Evolutionary conservation across 495 filamentous ascomycete genomes (phyloP), one percentile per base, ranked within the genome.

Genomic region (Talaromyces nanjingensis): DNA sequence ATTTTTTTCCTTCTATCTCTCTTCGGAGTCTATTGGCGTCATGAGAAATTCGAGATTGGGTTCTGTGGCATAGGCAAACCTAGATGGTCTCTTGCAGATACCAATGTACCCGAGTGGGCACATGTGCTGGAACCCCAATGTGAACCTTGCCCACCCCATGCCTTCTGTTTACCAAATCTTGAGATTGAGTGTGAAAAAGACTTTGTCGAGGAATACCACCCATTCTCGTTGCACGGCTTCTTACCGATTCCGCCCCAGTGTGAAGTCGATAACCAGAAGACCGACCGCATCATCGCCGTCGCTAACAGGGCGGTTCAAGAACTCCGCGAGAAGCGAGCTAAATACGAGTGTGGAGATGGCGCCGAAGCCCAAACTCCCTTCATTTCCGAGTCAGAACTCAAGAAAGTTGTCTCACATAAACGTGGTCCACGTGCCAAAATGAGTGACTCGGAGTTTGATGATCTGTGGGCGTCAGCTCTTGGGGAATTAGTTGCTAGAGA

Each of bases 201-300:
- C 70, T 98, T 93, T 69, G 81, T 98, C 56, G 82, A 94, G 29
- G 87, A 89, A 71, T 82, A 87, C 6, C 94, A 97, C 73, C 93
- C 92, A 6, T 80, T 97, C 12, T 86, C 92, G 0, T 70, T 97
- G 0, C 86, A 88, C 24, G 93, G 94, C 4, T 68, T 94, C 14
- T 69, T 97, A 8, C 94, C 94, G 18, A 77, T 98, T 29, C 85
- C 93, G 1, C 93, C 94, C 12, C 91, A 89, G n/a, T 98, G 94
- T 72, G 93, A 97, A 72, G 88, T 96, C 1, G 96, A 98, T 72
- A 90, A 92, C 58, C 91, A 93, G 72, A 97, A 96, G 70, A 90
- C 88, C 20, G 88, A 92, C 56, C 86, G 87, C 27, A 91, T 97
- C 53, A 89, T 91, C 69, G 84, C 87, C 42, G 91, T 98, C 25